These are phyloP conservation scores for Cercospora citrullina DNA, from an alignment of 2,329 filamentous ascomycete genomes.

Conservation along the genomic window DNA sequence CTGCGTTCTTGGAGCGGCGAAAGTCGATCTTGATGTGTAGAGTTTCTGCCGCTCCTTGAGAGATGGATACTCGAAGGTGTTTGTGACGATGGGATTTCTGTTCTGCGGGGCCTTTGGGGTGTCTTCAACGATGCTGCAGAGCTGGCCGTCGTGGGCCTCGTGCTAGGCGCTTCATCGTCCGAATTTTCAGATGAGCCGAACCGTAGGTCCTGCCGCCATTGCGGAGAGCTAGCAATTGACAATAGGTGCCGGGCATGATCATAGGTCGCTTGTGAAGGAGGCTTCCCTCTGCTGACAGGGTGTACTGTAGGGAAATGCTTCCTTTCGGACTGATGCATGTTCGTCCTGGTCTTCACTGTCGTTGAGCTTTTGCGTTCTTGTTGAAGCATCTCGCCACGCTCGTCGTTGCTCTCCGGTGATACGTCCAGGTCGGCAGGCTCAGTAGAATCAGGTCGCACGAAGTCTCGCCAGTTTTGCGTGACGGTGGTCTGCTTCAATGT, in stretches of 20 bases:
- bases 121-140: constrained; percentile 16
- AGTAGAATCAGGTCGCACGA: background rate
- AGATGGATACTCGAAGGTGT: constrained; percentile 23
- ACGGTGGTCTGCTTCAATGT: constrained; percentile 17
- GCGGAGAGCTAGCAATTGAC: constrained; percentile 7
- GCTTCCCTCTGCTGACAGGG: background rate
- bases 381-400: background rate
- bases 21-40: background rate
- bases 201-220: background rate
- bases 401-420: background rate
- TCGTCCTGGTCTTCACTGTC: background rate
- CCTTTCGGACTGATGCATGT: background rate
- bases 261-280: background rate
- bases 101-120: constrained; percentile 13
- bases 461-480: constrained; percentile 20
- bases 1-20: constrained; percentile 28
- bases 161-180: constrained; percentile 4
- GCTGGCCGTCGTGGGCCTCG: constrained; percentile 22
- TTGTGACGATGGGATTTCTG: constrained; percentile 24
- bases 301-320: background rate
- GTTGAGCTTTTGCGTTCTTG: background rate
- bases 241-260: constrained; percentile 4
- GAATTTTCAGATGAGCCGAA: constrained; percentile 12
- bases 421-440: background rate
- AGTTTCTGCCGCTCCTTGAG: constrained; percentile 8